phyloP scores from a whole-genome alignment of 305 asterid genomes.

The Solanum chacoense region DNA sequence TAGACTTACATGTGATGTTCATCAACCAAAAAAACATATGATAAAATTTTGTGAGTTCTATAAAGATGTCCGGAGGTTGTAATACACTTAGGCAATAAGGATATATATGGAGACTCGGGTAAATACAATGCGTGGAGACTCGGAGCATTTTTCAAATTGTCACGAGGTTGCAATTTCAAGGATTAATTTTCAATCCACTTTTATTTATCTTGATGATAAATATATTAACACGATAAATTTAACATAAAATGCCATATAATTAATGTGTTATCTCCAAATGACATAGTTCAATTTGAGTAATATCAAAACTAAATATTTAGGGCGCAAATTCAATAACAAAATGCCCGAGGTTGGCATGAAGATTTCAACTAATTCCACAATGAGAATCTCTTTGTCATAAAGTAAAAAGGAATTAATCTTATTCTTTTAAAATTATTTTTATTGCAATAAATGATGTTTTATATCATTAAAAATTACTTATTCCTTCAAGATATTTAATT shows the following conservation, averaged over 20 bases:
- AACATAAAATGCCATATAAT: not conserved
- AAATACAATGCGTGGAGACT: not conserved
- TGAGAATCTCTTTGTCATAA: not conserved
- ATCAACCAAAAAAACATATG: not conserved
- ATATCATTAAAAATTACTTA: not conserved
- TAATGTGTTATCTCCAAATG: not conserved
- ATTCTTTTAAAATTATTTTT: too few species aligned
- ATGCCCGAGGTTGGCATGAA: not conserved
- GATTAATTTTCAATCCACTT: not conserved
- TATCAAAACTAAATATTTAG: not conserved
- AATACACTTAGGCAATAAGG: not conserved
- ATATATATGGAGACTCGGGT: not conserved
- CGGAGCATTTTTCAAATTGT: not conserved
- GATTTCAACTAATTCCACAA: not conserved
- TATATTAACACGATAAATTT: not conserved
- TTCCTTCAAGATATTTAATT: not conserved
- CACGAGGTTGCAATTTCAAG: not conserved
- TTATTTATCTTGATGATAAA: not conserved
- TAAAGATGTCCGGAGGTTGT: not conserved
- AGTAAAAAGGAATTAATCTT: not conserved
- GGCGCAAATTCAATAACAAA: not conserved
- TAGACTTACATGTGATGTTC: too few species aligned
- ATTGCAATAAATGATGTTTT: not conserved
- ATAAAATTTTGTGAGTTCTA: not conserved
- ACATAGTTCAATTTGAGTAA: not conserved